A percentile compares a stretch with the other conserved stretches of the same genome.
phyloP scores from a whole-genome alignment of 2,329 filamentous ascomycete species.

The Apiospora pterosperma region DNA sequence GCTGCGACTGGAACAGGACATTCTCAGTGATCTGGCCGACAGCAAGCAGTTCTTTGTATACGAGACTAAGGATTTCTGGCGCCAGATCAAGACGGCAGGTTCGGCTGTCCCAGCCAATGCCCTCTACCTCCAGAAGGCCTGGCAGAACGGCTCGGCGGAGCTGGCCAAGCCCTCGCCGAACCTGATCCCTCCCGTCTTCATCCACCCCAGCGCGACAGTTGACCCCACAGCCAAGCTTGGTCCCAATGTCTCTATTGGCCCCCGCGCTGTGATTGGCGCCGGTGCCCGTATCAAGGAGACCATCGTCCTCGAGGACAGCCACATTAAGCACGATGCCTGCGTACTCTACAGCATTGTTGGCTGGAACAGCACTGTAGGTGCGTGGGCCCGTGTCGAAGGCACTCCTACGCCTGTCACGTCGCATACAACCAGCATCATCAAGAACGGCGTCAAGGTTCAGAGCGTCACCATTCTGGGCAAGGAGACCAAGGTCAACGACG shows the following conservation, averaged over 20 bases:
- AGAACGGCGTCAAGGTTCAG: constrained; percentile 98
- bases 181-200: constrained; percentile 90
- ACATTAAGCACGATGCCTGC: constrained; percentile 96
- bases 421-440: constrained; percentile 91
- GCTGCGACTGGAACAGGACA: constrained; percentile 94
- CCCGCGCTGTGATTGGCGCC: constrained; percentile 79
- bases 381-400: constrained; percentile 97
- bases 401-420: constrained; percentile 83
- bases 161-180: constrained; percentile 79
- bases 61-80: constrained; percentile 99
- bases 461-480: constrained; percentile 97
- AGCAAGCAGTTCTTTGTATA: constrained; percentile 98
- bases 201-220: constrained; percentile 85
- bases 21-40: constrained; percentile 90
- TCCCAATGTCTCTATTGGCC: constrained; percentile 93
- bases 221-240: constrained; percentile 95
- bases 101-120: constrained; percentile 96
- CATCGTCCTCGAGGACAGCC: constrained; percentile 89
- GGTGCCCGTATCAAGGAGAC: constrained; percentile 93
- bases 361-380: constrained; percentile 92
- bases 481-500: constrained; percentile 90
- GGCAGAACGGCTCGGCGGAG: constrained; percentile 77
- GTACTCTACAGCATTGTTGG: constrained; percentile 95
- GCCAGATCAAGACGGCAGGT: constrained; percentile 98
- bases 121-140: constrained; percentile 91